A percentile compares a stretch with the other conserved stretches of the same genome.
Conservation (phyloP, 805 yeast species). For the Kuraishia hungarica region DNA sequence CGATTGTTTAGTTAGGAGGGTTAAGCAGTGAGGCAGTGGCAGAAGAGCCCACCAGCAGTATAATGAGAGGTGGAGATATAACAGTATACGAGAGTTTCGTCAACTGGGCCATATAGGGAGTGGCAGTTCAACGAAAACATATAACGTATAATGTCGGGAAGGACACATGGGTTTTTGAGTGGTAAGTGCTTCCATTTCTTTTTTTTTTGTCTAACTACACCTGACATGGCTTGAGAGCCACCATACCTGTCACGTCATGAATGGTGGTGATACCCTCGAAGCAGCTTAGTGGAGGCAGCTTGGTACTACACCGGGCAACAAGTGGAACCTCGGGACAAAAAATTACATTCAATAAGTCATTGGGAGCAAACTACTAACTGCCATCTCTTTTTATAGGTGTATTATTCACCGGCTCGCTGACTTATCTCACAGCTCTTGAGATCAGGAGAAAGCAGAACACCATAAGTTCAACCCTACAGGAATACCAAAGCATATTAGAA, state of each 20-base stretch:
- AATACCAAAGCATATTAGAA: slow-evolving; percentile 41
- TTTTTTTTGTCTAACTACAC: not conserved
- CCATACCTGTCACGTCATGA: not conserved
- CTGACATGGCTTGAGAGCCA: not conserved
- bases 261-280: not conserved
- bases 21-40: not conserved
- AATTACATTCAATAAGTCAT: not conserved
- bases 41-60: not conserved
- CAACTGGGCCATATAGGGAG: not conserved
- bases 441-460: slow-evolving; percentile 37
- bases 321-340: too few species aligned
- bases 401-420: slow-evolving; percentile 50
- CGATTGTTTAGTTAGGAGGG: not conserved
- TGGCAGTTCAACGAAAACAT: not conserved
- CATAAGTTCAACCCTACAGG: slow-evolving; percentile 37
- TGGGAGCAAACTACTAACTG: not conserved
- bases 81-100: not conserved
- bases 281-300: not conserved
- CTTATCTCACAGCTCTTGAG: slow-evolving; percentile 53
- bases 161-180: slow-evolving; percentile 47
- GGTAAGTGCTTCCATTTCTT: slow-evolving; percentile 21
- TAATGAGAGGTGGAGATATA: not conserved
- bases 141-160: slow-evolving; percentile 26
- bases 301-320: too few species aligned
- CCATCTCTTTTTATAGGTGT: slow-evolving; percentile 31